These are phyloP conservation scores for Fomitopsis serialis DNA, from an alignment of 768 basidiomycete genomes.

Conservation along the genomic window DNA sequence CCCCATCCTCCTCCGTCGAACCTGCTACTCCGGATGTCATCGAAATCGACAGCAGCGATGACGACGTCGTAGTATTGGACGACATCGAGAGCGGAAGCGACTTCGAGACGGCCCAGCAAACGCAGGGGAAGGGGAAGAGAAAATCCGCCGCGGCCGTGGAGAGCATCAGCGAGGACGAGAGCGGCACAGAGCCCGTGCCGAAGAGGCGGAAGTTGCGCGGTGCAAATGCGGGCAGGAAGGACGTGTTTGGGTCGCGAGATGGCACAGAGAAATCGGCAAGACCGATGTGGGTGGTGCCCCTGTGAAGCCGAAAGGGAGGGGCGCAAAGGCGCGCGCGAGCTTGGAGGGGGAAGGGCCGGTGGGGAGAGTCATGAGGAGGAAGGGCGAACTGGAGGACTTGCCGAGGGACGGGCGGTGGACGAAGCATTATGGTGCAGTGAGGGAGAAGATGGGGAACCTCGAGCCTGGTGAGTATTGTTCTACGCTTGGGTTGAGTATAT, in stretches of 20 bases:
- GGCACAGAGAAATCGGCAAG: background rate
- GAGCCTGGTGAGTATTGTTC: conserved; percentile 48
- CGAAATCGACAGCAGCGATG: background rate
- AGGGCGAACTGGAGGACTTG: conserved; percentile 6
- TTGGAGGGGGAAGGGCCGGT: background rate
- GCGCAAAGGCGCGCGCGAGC: background rate
- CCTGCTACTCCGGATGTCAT: background rate
- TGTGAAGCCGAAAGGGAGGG: conserved; percentile 1
- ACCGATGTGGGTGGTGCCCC: background rate
- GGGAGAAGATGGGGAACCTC: conserved; percentile 48
- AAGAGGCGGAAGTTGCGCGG: background rate
- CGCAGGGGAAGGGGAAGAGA: background rate
- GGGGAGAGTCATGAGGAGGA: background rate
- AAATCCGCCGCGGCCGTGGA: background rate
- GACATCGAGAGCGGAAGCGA: background rate
- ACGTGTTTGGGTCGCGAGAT: conserved; percentile 1
- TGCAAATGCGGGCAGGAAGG: background rate
- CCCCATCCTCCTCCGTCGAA: background rate
- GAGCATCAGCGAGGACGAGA: background rate
- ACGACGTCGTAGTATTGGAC: background rate
- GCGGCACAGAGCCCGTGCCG: background rate
- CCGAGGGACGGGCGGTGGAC: conserved; percentile 32
- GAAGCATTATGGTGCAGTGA: conserved; percentile 42
- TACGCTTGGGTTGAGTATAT: background rate
- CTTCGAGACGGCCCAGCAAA: background rate